phyloP scores from a whole-genome alignment of 768 basidiomycete species.

The Crepidotus variabilis region DNA sequence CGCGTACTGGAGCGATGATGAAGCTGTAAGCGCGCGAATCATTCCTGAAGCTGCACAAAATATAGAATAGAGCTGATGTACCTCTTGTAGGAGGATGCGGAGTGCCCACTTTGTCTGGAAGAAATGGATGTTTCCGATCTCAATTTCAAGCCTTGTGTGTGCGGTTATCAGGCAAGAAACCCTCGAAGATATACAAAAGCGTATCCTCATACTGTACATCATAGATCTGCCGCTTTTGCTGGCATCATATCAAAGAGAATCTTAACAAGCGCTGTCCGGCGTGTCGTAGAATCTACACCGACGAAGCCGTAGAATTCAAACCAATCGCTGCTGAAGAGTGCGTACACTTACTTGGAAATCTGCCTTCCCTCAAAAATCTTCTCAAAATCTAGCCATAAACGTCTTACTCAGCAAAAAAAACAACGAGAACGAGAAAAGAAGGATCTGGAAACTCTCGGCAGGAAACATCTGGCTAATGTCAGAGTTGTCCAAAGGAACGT shows the following conservation, averaged over 20 bases:
- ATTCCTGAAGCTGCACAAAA: background rate
- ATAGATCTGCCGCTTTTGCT: constrained; percentile 98
- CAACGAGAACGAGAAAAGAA: constrained; percentile 93
- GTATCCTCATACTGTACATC: constrained; percentile 10
- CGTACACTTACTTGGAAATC: constrained; percentile 26
- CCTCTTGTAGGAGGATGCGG: constrained; percentile 80
- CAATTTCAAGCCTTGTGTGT: constrained; percentile 98
- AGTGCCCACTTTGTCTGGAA: constrained; percentile 96
- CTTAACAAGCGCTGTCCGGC: constrained; percentile 96
- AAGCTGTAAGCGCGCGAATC: constrained; percentile 49
- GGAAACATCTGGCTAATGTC: constrained; percentile 87
- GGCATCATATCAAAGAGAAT: constrained; percentile 97
- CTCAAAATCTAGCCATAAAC: constrained; percentile 69
- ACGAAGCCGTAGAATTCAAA: constrained; percentile 92
- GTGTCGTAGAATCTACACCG: constrained; percentile 89
- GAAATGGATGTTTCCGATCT: constrained; percentile 99
- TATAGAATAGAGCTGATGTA: constrained; percentile 4
- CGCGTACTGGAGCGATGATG: constrained; percentile 97
- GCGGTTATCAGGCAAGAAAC: constrained; percentile 85
- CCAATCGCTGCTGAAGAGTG: constrained; percentile 95
- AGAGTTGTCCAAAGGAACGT: constrained; percentile 96
- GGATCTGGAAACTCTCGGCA: constrained; percentile 82
- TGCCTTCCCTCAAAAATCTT: constrained; percentile 13
- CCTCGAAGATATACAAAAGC: constrained; percentile 1
- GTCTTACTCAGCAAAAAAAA: constrained; percentile 92